Evolutionary conservation across 2,329 filamentous ascomycete species (phyloP).

Genomic region (Sporothrix schenckii): DNA sequence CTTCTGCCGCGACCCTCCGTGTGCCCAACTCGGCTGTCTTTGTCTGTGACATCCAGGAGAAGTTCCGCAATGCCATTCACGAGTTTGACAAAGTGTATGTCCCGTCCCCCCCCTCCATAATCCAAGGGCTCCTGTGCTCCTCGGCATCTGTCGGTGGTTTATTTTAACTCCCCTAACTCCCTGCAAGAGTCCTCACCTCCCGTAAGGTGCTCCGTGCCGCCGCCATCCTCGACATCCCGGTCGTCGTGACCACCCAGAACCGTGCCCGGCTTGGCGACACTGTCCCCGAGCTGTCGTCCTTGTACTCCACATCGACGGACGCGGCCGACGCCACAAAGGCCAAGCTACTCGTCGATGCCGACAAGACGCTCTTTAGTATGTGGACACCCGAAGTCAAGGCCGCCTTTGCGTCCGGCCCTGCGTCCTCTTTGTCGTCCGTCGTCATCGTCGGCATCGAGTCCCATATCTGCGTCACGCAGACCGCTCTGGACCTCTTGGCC

Average conservation of each 20-base stretch:
- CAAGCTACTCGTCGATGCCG: conserved; percentile 53
- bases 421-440: conserved; percentile 47
- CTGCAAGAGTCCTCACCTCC: conserved; percentile 65
- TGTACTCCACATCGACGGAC: conserved; percentile 52
- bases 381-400: conserved; percentile 67
- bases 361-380: conserved; percentile 95
- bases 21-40: conserved; percentile 51
- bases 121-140: background rate
- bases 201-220: conserved; percentile 70
- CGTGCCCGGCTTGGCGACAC: conserved; percentile 76
- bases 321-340: conserved; percentile 41
- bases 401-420: conserved; percentile 31
- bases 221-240: conserved; percentile 69
- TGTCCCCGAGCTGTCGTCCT: conserved; percentile 67
- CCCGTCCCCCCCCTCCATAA: conserved; percentile 19
- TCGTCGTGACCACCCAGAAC: conserved; percentile 86
- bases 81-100: conserved; percentile 80
- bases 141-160: background rate
- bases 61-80: conserved; percentile 80
- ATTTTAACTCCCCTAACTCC: background rate
- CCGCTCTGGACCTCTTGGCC: conserved; percentile 75
- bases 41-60: conserved; percentile 93
- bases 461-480: conserved; percentile 95
- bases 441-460: conserved; percentile 89
- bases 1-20: conserved; percentile 16